Base-by-base conservation (phyloP, 768 basidiomycete species). In the Boletus vermiculosoides region DNA sequence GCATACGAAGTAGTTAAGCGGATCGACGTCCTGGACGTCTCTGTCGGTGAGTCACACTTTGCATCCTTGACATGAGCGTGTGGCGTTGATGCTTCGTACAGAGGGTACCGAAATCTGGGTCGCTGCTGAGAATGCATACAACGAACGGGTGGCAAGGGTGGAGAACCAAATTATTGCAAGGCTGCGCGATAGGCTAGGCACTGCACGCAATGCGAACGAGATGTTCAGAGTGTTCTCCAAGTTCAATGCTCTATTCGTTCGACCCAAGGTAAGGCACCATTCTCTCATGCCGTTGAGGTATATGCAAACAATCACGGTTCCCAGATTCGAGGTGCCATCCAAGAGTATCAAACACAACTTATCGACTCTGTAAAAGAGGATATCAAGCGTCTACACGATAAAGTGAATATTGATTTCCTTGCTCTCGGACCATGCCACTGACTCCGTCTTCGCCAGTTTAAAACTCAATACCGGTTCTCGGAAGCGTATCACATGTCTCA, bases 201-300 rank as follows among this genome's bases (percentile, higher is more conserved):
- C 94, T 16, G 97, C 97, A 23, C 78, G 94, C 33, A 99, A 98
- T 71, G 96, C 97, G 16, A 96, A 97, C 71, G 97, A 98, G 76
- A 99, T 98, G 97, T 98, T 99, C 76, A 83, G 96, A 50, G 96
- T 98, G 45, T 98, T 99, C 74, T 95, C 93, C 18, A 96, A 96
- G 74, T 98, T 98, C 79, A 98, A 99, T 70, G 92, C 94, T 0
- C 74, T 98, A 36, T 97, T 98, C 68, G 95, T 98, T 36, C 80
- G 96, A 57, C 95, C 94, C 10, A 97, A 98, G 85, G 94, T 94
- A 44, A n/a, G 34, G 77, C 7, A 6, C 6, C 20, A 1, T 36
- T 60, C 25, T 7, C 22, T 44, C n/a, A 5, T 51, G 12, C 9
- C 23, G 22, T 31, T 13, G 33, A n/a, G 4, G 41, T 5, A 13